Base-by-base conservation (phyloP, 1,139 yeast species). In the Kodamaea suecica region DNA sequence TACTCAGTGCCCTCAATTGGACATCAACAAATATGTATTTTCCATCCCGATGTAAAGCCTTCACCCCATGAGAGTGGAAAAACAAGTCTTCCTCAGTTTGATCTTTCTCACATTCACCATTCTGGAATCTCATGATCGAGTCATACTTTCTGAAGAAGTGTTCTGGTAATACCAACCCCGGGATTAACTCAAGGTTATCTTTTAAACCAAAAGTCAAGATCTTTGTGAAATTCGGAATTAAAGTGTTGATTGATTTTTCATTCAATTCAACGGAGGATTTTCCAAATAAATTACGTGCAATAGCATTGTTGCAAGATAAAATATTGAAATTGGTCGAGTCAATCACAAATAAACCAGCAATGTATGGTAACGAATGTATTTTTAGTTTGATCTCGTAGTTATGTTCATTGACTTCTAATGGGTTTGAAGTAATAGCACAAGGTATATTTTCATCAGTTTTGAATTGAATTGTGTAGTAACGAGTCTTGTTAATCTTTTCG, bases 301-400 rank as follows among this genome's bases (percentile, higher is more conserved):
- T 81, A 4, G 95, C 85, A 41, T 77, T 76, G 57, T 90, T 90
- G 54, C 86, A 85, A 7, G 87, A 78, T 14, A 78, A 53, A 24
- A 86, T 66, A 4, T 59, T 56, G 46, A 66, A 69, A 33, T 63
- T 57, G 10, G 48, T 46, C 4, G 78, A 63, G 35, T 80, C 74
- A n/a, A 88, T 64, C 10, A 87, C 80, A 49, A 87, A 79, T 15
- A 85, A 77, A 23, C 96, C 96, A 0, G 95, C 94, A 50, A 87
- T 85, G 53, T 86, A 85, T 0, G 95, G 96, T 43, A 86, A 57
- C 2, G 92, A 73, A 48, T 83, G 92, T 20, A 84, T 70, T 43
- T 82, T 80, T 34, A 83, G 52, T 44, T 78, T 71, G 19, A 78
- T 50, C 47, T 57, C 73, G 32, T 63, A 53, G 15, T 65, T 62